These are phyloP conservation scores for Diutina neorugosa DNA, from an alignment of 1,139 yeast species.

Conservation along the genomic window DNA sequence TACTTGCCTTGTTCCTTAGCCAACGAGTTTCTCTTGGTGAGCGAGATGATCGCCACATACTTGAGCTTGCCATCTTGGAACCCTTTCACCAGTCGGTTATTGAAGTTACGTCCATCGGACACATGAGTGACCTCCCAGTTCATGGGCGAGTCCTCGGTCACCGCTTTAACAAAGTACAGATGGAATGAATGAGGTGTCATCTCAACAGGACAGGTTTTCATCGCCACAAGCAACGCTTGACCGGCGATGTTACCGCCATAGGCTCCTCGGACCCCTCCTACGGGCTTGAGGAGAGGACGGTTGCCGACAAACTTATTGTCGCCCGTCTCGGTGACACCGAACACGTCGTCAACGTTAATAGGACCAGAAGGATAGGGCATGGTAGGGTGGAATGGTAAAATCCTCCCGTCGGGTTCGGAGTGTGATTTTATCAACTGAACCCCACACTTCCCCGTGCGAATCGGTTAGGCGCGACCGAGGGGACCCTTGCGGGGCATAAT, in stretches of 20 bases:
- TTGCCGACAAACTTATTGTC: conserved; percentile 15
- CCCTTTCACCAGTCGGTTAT: conserved; percentile 47
- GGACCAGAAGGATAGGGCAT: conserved; percentile 1
- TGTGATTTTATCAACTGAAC: neutral
- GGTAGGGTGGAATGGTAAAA: neutral
- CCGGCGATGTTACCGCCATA: conserved; percentile 32
- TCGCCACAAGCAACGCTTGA: conserved; percentile 28
- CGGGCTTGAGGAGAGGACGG: conserved; percentile 23
- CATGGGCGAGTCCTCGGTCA: conserved; percentile 9
- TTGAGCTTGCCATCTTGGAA: conserved; percentile 38
- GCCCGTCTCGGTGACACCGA: neutral
- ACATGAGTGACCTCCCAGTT: conserved; percentile 14
- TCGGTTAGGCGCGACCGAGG: neutral
- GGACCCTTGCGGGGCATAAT: neutral
- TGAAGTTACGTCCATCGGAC: conserved; percentile 48
- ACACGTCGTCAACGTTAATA: neutral
- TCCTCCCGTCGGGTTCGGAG: neutral
- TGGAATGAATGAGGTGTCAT: conserved; percentile 33
- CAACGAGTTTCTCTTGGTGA: conserved; percentile 25
- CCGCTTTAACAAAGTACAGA: conserved; percentile 27
- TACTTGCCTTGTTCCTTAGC: conserved; percentile 10
- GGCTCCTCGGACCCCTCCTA: conserved; percentile 21
- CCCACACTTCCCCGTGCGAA: neutral
- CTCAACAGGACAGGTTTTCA: conserved; percentile 17
- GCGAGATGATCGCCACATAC: conserved; percentile 43